Evolutionary conservation across 164 flowering plant species (phyloP), one percentile per base, ranked within the genome.

Genomic region (Macadamia tetraphylla): DNA sequence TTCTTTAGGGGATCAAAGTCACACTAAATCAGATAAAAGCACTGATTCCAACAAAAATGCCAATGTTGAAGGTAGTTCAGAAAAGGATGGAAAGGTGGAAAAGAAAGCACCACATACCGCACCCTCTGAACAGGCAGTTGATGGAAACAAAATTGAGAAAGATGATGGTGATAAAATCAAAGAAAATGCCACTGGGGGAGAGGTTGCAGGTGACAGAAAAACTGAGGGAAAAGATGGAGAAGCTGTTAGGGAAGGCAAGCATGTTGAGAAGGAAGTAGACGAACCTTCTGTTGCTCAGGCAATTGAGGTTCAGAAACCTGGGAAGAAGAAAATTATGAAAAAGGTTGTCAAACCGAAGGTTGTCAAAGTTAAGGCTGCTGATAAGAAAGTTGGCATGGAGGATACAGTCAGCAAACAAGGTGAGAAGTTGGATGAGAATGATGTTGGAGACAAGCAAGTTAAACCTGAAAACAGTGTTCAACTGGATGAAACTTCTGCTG

Each of bases 251-350:
- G 81, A 70, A 32, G 75, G 42, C 18, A 71, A 73, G 52, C 51
- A 40, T 67, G 49, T 61, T 29, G 80, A 66, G 55, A 79, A 74
- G 68, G 82, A 76, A 35, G 58, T 43, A 43, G 88, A 48, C 62
- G 84, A 59, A 73, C 55, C 66, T 60, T 44, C 77, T 63, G 73
- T 9, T 78, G 68, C 68, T 65, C 81, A 67, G 74, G 60, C 73
- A 51, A 61, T 73, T 69, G 74, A 62, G 17, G 64, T 15, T 71
- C 76, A 58, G 63, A 87, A 82, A 74, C 29, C 84, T 43, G 86
- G 76, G 58, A 90, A 86, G 74, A 93, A 86, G 79, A 92, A 79
- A 77, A 79, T 88, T 66, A 71, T 92, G 40, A 35, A 35, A 30
- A 84, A 73, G 74, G 23, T 23, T 23, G 23, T 23, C 23, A 23